Percentiles rank a stretch among this genome's conserved stretches.
phyloP scores from a whole-genome alignment of 2,329 filamentous ascomycete species.

The Claviceps humidiphila region DNA sequence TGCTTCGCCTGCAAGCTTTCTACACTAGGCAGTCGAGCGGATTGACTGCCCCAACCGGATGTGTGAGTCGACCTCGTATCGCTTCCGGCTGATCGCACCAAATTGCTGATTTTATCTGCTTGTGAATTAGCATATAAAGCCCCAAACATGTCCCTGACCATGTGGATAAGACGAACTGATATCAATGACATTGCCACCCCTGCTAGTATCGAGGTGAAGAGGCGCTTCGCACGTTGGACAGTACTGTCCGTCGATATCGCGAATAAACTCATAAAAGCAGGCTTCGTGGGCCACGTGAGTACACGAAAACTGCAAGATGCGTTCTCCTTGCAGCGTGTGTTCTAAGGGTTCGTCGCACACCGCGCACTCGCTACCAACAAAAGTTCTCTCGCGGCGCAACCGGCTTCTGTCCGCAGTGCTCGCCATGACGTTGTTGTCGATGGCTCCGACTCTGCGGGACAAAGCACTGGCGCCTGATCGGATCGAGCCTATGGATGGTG shows the following conservation, averaged over 20 bases:
- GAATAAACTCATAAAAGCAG: slow-evolving; percentile 97
- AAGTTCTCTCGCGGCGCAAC: slow-evolving; percentile 78
- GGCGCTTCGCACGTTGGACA: slow-evolving; percentile 91
- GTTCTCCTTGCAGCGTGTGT: slow-evolving; percentile 85
- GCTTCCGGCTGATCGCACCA: slow-evolving; percentile 66
- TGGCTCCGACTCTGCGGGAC: slow-evolving; percentile 22
- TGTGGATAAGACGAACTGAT: slow-evolving; percentile 46
- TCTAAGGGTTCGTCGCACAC: slow-evolving; percentile 95
- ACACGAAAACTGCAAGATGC: slow-evolving; percentile 90
- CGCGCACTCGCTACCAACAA: slow-evolving; percentile 86
- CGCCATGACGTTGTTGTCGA: slow-evolving; percentile 31
- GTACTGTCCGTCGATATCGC: slow-evolving; percentile 84
- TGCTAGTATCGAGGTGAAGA: slow-evolving; percentile 79
- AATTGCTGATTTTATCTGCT: slow-evolving; percentile 84
- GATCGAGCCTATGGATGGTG: slow-evolving; percentile 20
- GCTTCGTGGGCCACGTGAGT: slow-evolving; percentile 96
- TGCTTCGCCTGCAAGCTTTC: slow-evolving; percentile 25
- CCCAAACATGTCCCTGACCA: slow-evolving; percentile 11
- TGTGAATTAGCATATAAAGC: slow-evolving; percentile 13
- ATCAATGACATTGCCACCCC: slow-evolving; percentile 84
- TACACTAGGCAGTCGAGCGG: slow-evolving; percentile 40
- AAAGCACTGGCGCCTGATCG: slow-evolving; percentile 18
- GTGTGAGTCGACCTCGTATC: slow-evolving; percentile 44
- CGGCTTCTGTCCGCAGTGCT: slow-evolving; percentile 55
- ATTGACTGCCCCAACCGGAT: slow-evolving; percentile 53